phyloP scores from a whole-genome alignment of 2,329 filamentous ascomycete species.

The Talaromyces marneffei region DNA sequence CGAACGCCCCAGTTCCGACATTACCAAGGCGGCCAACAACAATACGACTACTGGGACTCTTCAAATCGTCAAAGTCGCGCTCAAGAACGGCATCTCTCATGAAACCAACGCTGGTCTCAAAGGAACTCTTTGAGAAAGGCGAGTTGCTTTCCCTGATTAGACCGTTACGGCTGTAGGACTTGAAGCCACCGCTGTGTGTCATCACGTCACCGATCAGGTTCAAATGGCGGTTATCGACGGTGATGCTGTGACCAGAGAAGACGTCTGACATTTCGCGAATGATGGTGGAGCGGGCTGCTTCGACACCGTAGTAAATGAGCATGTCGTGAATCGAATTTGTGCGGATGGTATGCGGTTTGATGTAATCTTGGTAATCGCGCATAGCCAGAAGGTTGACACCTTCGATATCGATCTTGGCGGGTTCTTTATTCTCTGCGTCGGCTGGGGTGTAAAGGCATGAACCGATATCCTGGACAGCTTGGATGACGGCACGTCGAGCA shows the following conservation, averaged over 20 bases:
- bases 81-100: slow-evolving; percentile 87
- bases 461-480: slow-evolving; percentile 73
- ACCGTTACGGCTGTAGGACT: slow-evolving; percentile 86
- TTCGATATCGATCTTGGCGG: slow-evolving; percentile 61
- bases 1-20: slow-evolving; percentile 86
- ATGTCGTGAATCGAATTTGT: slow-evolving; percentile 92
- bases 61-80: slow-evolving; percentile 82
- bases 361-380: slow-evolving; percentile 77
- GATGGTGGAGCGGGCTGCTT: slow-evolving; percentile 82
- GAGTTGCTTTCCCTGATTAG: slow-evolving; percentile 71
- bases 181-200: slow-evolving; percentile 88
- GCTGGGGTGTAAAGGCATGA: slow-evolving; percentile 64
- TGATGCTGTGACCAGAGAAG: slow-evolving; percentile 86
- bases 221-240: slow-evolving; percentile 83
- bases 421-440: slow-evolving; percentile 46
- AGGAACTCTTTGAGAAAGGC: slow-evolving; percentile 98
- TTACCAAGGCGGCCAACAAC: slow-evolving; percentile 78
- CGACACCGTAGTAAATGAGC: slow-evolving; percentile 80
- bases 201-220: slow-evolving; percentile 96
- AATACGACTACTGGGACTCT: slow-evolving; percentile 77
- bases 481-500: slow-evolving; percentile 72
- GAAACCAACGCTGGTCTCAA: slow-evolving; percentile 94
- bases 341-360: slow-evolving; percentile 78
- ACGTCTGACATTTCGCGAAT: slow-evolving; percentile 79
- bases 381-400: slow-evolving; percentile 88